Conservation (phyloP, 2,329 filamentous ascomycete genomes). For the Fusarium sublunatum region DNA sequence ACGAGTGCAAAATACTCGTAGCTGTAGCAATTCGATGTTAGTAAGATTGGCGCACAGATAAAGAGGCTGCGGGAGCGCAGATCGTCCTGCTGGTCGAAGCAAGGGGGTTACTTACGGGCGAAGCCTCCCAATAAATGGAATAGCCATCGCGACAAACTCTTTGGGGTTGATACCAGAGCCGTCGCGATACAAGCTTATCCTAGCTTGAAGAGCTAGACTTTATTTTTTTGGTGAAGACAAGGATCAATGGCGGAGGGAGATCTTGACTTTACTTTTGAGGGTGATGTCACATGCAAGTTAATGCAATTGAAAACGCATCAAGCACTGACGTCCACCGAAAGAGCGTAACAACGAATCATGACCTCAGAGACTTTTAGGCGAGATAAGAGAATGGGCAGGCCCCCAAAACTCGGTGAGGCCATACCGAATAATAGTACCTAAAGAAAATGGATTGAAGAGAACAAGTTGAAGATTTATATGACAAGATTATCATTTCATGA, state of each 20-base stretch:
- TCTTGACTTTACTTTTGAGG: constrained; percentile 20
- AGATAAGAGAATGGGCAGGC: constrained; percentile 13
- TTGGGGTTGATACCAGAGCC: constrained; percentile 7
- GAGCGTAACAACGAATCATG: constrained; percentile 32
- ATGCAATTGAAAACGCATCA: constrained; percentile 5
- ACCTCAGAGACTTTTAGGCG: constrained; percentile 36
- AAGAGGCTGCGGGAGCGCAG: constrained; percentile 15
- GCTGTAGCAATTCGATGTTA: constrained; percentile 56
- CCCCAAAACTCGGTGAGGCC: constrained; percentile 15
- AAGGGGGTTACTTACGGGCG: constrained; percentile 58
- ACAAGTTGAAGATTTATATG: background rate
- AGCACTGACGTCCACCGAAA: constrained; percentile 26
- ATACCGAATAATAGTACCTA: background rate
- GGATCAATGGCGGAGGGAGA: constrained; percentile 21
- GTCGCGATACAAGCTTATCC: constrained; percentile 17
- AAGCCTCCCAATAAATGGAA: constrained; percentile 65
- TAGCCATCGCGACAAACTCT: constrained; percentile 56
- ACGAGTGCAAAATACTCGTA: constrained; percentile 89
- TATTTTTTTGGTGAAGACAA: constrained; percentile 12
- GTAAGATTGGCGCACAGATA: constrained; percentile 19
- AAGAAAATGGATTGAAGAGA: background rate
- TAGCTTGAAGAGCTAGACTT: background rate
- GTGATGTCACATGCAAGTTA: constrained; percentile 48
- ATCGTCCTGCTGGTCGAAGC: constrained; percentile 6
- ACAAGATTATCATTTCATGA: background rate